Percentiles rank a stretch among this genome's conserved stretches.
Conservation (phyloP, 1,139 yeast genomes). For the Geotrichum reessii region DNA sequence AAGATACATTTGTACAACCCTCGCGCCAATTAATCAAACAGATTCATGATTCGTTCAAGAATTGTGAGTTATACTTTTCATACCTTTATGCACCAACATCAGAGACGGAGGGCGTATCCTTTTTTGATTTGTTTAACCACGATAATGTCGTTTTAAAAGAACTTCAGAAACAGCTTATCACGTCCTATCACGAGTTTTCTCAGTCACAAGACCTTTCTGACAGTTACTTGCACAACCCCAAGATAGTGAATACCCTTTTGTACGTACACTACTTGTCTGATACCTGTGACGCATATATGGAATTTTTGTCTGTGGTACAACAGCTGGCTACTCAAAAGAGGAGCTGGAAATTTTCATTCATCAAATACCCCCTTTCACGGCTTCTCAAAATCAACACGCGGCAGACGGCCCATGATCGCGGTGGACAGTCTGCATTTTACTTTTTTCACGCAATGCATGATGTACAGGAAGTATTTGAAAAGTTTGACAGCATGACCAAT, state of each 20-base stretch:
- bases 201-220: conserved; percentile 3
- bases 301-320: conserved; percentile 18
- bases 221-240: conserved; percentile 9
- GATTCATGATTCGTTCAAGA: conserved; percentile 17
- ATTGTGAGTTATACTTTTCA: conserved; percentile 19
- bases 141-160: neutral
- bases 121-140: conserved; percentile 2
- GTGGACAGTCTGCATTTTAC: conserved; percentile 42
- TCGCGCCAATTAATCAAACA: conserved; percentile 19
- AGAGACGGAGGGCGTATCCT: conserved; percentile 8
- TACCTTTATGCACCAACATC: conserved; percentile 15
- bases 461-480: conserved; percentile 47
- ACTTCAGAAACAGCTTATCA: conserved; percentile 1
- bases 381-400: conserved; percentile 41
- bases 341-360: conserved; percentile 35
- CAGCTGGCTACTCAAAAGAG: conserved; percentile 20
- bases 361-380: conserved; percentile 40
- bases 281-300: conserved; percentile 16
- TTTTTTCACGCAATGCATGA: conserved; percentile 42
- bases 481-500: conserved; percentile 25
- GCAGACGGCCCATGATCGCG: conserved; percentile 45
- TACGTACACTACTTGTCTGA: conserved; percentile 21
- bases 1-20: conserved; percentile 9
- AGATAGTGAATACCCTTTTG: conserved; percentile 13
- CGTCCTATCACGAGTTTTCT: conserved; percentile 8